A percentile compares a stretch with the other conserved stretches of the same genome.
phyloP scores from a whole-genome alignment of 176 grass and related monocot genomes.

The Pontederia crassipes region DNA sequence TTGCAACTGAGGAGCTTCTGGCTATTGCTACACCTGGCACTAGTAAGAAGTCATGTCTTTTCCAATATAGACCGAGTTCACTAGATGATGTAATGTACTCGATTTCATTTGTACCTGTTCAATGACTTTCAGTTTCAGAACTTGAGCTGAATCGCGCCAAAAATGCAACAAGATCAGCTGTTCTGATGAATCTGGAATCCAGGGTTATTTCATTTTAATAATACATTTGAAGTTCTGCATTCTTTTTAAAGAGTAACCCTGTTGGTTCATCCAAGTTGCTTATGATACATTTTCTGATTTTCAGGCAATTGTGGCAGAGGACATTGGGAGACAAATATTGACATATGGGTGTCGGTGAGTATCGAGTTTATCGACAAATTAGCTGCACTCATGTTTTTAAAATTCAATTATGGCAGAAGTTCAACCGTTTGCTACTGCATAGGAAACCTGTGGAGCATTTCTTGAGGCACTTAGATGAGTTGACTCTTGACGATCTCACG shows the following conservation, averaged over 20 bases:
- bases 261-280: neutral
- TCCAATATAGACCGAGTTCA: neutral
- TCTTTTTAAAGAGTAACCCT: neutral
- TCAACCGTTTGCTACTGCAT: neutral
- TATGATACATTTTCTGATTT: constrained; percentile 1
- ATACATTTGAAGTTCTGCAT: neutral
- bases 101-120: neutral
- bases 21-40: constrained; percentile 76
- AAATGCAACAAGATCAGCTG: constrained; percentile 63
- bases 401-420: too few relatives aligned
- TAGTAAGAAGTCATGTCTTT: constrained; percentile 31
- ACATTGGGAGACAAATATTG: constrained; percentile 86
- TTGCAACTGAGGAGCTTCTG: constrained; percentile 50
- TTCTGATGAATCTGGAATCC: constrained; percentile 76
- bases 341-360: constrained; percentile 64
- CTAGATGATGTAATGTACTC: neutral
- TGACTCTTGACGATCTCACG: constrained; percentile 58
- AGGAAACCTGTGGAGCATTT: constrained; percentile 77
- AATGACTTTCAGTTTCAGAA: constrained; percentile 44
- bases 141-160: constrained; percentile 64
- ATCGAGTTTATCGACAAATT: constrained; percentile 4
- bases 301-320: constrained; percentile 69
- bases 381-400: too few relatives aligned
- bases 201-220: constrained; percentile 39
- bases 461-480: constrained; percentile 49